phyloP scores from a whole-genome alignment of 805 yeast genomes.

The Cyberlindnera maritima region DNA sequence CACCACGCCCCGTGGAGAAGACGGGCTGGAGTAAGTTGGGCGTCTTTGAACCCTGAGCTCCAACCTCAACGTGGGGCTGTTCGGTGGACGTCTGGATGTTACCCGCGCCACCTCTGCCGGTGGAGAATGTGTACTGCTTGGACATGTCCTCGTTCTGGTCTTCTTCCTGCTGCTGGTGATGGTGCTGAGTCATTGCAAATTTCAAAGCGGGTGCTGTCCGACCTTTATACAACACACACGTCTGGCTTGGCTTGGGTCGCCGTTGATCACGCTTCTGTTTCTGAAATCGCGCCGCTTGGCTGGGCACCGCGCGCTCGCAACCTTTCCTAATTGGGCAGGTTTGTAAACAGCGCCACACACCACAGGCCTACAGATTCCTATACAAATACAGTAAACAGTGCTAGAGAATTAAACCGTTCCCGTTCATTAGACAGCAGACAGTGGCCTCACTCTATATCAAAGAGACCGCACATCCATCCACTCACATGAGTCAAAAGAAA shows the following conservation, averaged over 20 bases:
- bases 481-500: neutral
- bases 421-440: neutral
- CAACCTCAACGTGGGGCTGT: constrained; percentile 52
- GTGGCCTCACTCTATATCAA: too few species aligned
- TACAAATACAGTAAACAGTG: too few species aligned
- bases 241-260: neutral
- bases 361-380: too few species aligned
- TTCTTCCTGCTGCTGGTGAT: neutral
- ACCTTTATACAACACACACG: neutral
- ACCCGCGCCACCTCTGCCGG: constrained; percentile 82
- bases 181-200: neutral
- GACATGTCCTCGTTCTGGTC: constrained; percentile 5
- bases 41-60: constrained; percentile 57
- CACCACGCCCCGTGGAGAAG: constrained; percentile 75
- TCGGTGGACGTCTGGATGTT: constrained; percentile 48
- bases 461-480: too few species aligned
- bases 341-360: too few species aligned
- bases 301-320: neutral
- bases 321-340: neutral
- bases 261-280: neutral
- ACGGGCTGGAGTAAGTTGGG: constrained; percentile 55
- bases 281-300: neutral
- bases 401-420: neutral
- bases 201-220: too few species aligned
- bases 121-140: constrained; percentile 45